Base-by-base conservation (phyloP, 805 yeast species). In the Yueomyces sinensis region DNA sequence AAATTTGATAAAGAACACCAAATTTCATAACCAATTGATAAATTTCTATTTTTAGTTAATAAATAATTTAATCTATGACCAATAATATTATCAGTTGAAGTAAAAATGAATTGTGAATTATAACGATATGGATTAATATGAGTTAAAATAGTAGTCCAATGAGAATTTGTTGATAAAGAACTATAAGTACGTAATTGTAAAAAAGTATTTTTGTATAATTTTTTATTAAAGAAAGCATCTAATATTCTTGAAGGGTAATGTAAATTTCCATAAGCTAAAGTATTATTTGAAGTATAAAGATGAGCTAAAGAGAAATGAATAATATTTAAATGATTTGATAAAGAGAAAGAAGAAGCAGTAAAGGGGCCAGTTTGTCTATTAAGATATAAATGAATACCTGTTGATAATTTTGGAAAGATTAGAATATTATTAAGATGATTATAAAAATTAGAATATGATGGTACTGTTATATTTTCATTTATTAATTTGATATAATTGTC, bases 191-290 rank as follows among this genome's bases (percentile, higher is more conserved):
- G 6, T 25, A 25, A 11, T 6, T 25, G 6, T 11, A 11, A 25
- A 11, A 83, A 95, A 2, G 82, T 64, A 18, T 63, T 61, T 5
- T 68, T 56, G 0, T 77, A 62, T 14, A 82, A 47, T 36, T 83
- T 61, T 41, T 79, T 72, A 29, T 84, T 72, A 6, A 76, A 43
- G 89, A 91, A 77, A 1, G 95, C 95, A 54, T 89, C 97, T 2
- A 91, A 59, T 6, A 80, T 76, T 14, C 82, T 76, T 2, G 83
- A 81, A 0, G 98, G 97, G 41, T 89, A 75, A 48, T 78, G 82
- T 75, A 91, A 71, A 42, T 89, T 65, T 1, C 97, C 97, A 54
- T 83, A 89, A 24, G 45, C 29, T 31, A 31, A 17, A 25, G 6
- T n/a, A 11, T 25, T 25, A 5, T 9, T 11, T 9, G 28, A 25